These are phyloP conservation scores for Lipomyces kockii DNA, from an alignment of 805 yeast species.

Conservation along the genomic window DNA sequence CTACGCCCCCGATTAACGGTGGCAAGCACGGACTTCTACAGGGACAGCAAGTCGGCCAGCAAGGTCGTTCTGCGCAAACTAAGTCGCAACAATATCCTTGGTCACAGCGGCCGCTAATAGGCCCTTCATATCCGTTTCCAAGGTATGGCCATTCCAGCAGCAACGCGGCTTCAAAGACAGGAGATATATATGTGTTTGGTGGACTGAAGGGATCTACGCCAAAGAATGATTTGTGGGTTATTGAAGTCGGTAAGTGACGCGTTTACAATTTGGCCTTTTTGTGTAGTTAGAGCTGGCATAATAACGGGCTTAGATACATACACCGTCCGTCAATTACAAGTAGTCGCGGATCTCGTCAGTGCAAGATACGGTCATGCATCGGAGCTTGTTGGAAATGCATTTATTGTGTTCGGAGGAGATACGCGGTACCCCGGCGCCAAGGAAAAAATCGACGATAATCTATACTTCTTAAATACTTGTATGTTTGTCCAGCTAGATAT, in stretches of 20 bases:
- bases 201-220: constrained; percentile 84
- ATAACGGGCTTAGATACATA: constrained; percentile 40
- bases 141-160: constrained; percentile 86
- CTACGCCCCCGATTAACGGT: not conserved
- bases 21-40: not conserved
- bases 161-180: constrained; percentile 71
- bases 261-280: not conserved
- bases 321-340: constrained; percentile 36
- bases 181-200: constrained; percentile 88
- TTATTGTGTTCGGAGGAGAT: constrained; percentile 95
- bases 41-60: constrained; percentile 3
- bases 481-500: not conserved
- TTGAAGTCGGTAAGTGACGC: constrained; percentile 57
- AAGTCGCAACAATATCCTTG: constrained; percentile 26
- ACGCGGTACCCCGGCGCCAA: constrained; percentile 56
- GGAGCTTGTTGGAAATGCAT: constrained; percentile 91
- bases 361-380: constrained; percentile 97
- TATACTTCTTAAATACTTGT: constrained; percentile 78
- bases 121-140: constrained; percentile 68
- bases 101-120: constrained; percentile 17
- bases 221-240: constrained; percentile 93
- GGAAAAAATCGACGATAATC: constrained; percentile 74
- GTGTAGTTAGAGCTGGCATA: not conserved
- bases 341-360: constrained; percentile 78
- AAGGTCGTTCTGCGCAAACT: not conserved